Evolutionary conservation across 495 filamentous ascomycete species (phyloP), one percentile per base, ranked within the genome.

Genomic region (Geopyxis carbonaria): DNA sequence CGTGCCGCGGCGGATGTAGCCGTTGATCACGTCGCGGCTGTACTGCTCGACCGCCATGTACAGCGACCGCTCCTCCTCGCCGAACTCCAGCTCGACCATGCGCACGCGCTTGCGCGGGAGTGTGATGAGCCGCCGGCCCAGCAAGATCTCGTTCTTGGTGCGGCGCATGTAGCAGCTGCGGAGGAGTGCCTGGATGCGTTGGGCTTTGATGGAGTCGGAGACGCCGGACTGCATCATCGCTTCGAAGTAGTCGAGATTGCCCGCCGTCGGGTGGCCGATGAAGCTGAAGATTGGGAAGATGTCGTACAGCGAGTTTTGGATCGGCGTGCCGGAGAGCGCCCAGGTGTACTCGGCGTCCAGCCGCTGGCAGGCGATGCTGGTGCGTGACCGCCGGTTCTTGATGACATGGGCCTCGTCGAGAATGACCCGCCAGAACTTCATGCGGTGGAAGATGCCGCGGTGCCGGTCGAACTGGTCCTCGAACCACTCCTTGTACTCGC

Each of bases 371-470:
- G 45, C 47, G 5, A 43, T 24, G 0, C 29, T 40, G 13, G 40
- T 50, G 5, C 37, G 21, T 14, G 45, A 34, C 8, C 5, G 5
- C 2, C 39, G 33, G 31, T 59, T 61, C 37, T 58, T 61, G 40
- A 61, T 57, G 14, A 44, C 42, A 32, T 60, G 56, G 6, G 42
- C 52, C 40, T 61, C 59, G 13, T 62, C 60, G 0, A 61, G 47
- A 5, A 61, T 45, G 18, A 61, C 43, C 0, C 59, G 43, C 40
- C 45, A 50, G 28, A 59, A 60, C 2, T 46, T 42, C 9, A 39
- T 24, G 1, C 34, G 25, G 29, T 50, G 47, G 6, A 50, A 43
- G 10, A 50, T 40, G 2, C 50, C 44, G 5, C 40, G 30, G 2
- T n/a, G 22, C 2, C 45, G 42, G 9, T 32, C 3, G 15, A 42